phyloP scores from a whole-genome alignment of 495 filamentous ascomycete genomes.

The Neurospora sp. region DNA sequence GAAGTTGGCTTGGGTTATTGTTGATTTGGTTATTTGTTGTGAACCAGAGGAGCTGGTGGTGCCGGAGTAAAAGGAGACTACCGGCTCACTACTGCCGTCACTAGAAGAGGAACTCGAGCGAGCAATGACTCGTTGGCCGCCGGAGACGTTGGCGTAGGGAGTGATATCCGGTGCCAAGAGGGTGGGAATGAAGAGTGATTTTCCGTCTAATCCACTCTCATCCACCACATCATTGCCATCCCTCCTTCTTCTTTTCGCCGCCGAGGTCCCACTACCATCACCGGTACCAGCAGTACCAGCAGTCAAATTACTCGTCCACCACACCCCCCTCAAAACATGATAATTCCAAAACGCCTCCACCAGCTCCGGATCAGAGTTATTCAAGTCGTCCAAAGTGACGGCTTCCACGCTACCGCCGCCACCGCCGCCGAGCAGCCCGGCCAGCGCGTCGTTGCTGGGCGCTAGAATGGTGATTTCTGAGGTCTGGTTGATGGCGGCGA shows the following conservation, averaged over 20 bases:
- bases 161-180: slow-evolving; percentile 32
- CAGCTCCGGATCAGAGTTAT: slow-evolving; percentile 23
- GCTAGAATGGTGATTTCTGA: slow-evolving; percentile 55
- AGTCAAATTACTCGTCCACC: slow-evolving; percentile 31
- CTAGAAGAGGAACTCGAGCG: slow-evolving; percentile 1
- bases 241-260: not conserved
- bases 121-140: slow-evolving; percentile 30
- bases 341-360: slow-evolving; percentile 48
- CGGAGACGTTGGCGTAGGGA: slow-evolving; percentile 36
- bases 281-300: slow-evolving; percentile 1
- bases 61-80: slow-evolving; percentile 31
- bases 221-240: not conserved
- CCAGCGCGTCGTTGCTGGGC: slow-evolving; percentile 51
- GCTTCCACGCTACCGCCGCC: slow-evolving; percentile 2
- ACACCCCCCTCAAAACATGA: slow-evolving; percentile 53
- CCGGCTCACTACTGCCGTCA: slow-evolving; percentile 11
- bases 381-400: slow-evolving; percentile 15
- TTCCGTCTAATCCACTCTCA: not conserved
- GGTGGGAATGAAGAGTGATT: slow-evolving; percentile 44
- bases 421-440: slow-evolving; percentile 20
- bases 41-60: slow-evolving; percentile 7
- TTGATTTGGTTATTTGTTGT: not conserved
- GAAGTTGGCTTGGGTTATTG: slow-evolving; percentile 32
- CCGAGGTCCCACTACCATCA: not conserved
- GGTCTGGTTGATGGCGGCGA: slow-evolving; percentile 29